Evolutionary conservation across 148 eudicot species (phyloP).

Genomic region (Fagopyrum homotropicum): DNA sequence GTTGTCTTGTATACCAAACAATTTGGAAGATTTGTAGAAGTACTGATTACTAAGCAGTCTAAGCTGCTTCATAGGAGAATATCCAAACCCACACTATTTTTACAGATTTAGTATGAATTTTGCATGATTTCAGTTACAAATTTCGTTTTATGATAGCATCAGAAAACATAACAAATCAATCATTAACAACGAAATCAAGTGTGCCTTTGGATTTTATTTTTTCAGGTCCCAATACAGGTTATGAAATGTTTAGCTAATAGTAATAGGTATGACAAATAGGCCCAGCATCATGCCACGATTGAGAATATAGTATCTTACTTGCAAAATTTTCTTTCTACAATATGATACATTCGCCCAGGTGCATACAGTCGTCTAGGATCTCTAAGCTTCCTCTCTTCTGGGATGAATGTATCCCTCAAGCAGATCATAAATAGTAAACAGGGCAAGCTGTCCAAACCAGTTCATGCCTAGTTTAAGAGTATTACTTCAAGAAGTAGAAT

Average conservation of each 20-base stretch:
- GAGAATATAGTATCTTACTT: constrained; percentile 34
- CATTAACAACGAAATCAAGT: neutral
- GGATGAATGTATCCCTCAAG: constrained; percentile 87
- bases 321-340: constrained; percentile 94
- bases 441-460: constrained; percentile 85
- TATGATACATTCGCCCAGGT: constrained; percentile 93
- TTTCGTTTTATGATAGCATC: no score
- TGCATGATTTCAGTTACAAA: no score
- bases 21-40: neutral
- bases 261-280: no score
- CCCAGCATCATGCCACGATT: neutral
- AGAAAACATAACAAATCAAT: no score
- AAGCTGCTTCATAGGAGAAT: neutral
- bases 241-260: no score
- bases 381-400: constrained; percentile 66
- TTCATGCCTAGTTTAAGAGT: constrained; percentile 47
- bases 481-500: neutral
- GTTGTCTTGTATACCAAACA: neutral
- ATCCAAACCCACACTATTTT: neutral
- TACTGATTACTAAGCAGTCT: neutral
- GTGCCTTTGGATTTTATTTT: no score
- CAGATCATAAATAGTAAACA: constrained; percentile 76
- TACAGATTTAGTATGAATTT: no score
- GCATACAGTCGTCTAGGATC: constrained; percentile 89
- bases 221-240: no score